These are phyloP conservation scores for Pythium dissotocum DNA, from an alignment of 352 stramenopile genomes.

Conservation along the genomic window DNA sequence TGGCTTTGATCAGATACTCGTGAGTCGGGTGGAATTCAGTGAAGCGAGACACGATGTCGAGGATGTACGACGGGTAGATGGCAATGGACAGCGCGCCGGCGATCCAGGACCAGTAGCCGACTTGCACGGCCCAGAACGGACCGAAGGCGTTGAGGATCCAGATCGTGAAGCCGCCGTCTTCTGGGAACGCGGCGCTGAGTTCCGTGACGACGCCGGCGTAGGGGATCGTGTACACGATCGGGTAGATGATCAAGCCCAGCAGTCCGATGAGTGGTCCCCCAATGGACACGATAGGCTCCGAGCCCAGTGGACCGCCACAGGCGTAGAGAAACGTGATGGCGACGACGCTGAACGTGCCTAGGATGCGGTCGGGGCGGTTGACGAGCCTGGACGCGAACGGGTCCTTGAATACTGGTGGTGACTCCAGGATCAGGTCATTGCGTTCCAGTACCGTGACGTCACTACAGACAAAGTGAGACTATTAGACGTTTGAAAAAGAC, in stretches of 20 bases:
- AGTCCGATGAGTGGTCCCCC: constrained; percentile 58
- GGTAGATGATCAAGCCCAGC: constrained; percentile 54
- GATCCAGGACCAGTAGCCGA: constrained; percentile 87
- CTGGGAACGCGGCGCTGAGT: constrained; percentile 68
- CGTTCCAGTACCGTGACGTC: constrained; percentile 18
- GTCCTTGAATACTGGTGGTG: background rate
- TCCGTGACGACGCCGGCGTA: constrained; percentile 65
- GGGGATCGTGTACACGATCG: constrained; percentile 59
- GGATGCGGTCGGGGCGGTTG: constrained; percentile 20
- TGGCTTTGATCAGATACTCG: constrained; percentile 23
- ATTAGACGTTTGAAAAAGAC: background rate
- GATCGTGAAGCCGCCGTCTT: constrained; percentile 72
- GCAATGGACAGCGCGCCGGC: constrained; percentile 40
- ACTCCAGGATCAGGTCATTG: constrained; percentile 16
- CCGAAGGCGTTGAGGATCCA: constrained; percentile 75
- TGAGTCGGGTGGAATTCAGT: background rate
- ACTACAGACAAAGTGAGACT: constrained; percentile 11
- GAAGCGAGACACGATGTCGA: constrained; percentile 5
- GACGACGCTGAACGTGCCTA: constrained; percentile 25
- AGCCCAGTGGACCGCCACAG: constrained; percentile 51
- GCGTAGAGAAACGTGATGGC: constrained; percentile 56
- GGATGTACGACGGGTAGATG: constrained; percentile 56
- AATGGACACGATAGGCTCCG: constrained; percentile 54
- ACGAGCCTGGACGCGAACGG: constrained; percentile 4
- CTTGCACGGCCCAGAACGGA: constrained; percentile 76